phyloP scores from a whole-genome alignment of 176 grass and related monocot species.

The Oryza nivara region DNA sequence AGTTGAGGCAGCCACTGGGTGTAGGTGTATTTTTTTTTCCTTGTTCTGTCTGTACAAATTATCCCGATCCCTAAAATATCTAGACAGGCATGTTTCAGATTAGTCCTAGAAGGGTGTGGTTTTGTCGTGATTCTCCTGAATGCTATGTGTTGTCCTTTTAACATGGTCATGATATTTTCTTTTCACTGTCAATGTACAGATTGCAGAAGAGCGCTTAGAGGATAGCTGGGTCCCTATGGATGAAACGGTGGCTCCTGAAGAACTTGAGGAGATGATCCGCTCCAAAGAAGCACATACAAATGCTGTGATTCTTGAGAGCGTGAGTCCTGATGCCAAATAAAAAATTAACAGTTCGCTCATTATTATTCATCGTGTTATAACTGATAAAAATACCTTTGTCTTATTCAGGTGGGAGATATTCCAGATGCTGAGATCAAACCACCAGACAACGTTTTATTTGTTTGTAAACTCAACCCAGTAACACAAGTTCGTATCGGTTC shows the following conservation, averaged over 20 bases:
- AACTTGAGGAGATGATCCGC: constrained; percentile 85
- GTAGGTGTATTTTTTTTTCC: constrained; percentile 1
- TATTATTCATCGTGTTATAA: not conserved
- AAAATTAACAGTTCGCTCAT: constrained; percentile 19
- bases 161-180: not conserved
- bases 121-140: not conserved
- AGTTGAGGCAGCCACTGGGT: not conserved
- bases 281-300: constrained; percentile 93
- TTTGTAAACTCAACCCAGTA: constrained; percentile 96
- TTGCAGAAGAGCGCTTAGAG: constrained; percentile 84
- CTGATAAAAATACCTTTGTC: constrained; percentile 32
- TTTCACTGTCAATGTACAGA: constrained; percentile 42
- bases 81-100: not conserved
- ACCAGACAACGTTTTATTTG: constrained; percentile 91
- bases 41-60: constrained; percentile 10
- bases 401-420: constrained; percentile 84
- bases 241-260: constrained; percentile 66
- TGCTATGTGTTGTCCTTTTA: not conserved
- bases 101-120: not conserved
- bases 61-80: not conserved
- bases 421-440: constrained; percentile 94
- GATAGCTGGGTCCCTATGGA: constrained; percentile 93
- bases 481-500: constrained; percentile 71
- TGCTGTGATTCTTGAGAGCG: constrained; percentile 89
- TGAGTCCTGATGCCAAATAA: constrained; percentile 52